Evolutionary conservation across 768 basidiomycete species (phyloP).

Genomic region (Mycena vitilis): DNA sequence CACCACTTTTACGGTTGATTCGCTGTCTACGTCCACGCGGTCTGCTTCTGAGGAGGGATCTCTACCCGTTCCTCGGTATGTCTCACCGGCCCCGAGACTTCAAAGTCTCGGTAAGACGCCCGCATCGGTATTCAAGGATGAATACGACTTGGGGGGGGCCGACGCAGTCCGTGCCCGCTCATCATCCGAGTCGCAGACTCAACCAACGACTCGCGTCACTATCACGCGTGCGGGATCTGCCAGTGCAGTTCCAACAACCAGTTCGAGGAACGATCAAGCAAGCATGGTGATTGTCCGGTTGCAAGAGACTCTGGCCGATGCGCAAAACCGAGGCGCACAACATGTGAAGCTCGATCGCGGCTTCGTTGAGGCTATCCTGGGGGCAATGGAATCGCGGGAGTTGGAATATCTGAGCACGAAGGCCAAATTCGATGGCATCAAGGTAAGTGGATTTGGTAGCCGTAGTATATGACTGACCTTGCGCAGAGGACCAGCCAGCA

Average conservation of each 20-base stretch:
- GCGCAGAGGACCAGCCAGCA: conserved; percentile 88
- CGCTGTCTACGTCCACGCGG: conserved; percentile 20
- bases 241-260: conserved; percentile 33
- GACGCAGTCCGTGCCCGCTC: conserved; percentile 35
- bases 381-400: conserved; percentile 72
- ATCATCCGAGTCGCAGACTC: conserved; percentile 47
- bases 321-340: conserved; percentile 67
- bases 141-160: background rate
- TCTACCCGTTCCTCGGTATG: conserved; percentile 24
- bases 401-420: conserved; percentile 74
- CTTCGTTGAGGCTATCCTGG: conserved; percentile 77
- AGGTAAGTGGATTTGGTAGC: conserved; percentile 64
- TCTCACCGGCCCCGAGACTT: conserved; percentile 33
- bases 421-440: conserved; percentile 84
- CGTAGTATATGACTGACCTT: conserved; percentile 21
- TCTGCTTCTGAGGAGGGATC: conserved; percentile 28
- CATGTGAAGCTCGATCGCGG: conserved; percentile 79
- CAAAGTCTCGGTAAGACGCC: conserved; percentile 32
- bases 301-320: conserved; percentile 70
- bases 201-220: conserved; percentile 52
- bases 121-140: background rate
- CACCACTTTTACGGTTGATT: conserved; percentile 37
- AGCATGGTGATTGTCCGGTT: conserved; percentile 64
- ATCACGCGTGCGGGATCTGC: conserved; percentile 56
- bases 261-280: conserved; percentile 49